Conservation (phyloP, 1,284 basidiomycete species). For the Fomitopsis pinicola region DNA sequence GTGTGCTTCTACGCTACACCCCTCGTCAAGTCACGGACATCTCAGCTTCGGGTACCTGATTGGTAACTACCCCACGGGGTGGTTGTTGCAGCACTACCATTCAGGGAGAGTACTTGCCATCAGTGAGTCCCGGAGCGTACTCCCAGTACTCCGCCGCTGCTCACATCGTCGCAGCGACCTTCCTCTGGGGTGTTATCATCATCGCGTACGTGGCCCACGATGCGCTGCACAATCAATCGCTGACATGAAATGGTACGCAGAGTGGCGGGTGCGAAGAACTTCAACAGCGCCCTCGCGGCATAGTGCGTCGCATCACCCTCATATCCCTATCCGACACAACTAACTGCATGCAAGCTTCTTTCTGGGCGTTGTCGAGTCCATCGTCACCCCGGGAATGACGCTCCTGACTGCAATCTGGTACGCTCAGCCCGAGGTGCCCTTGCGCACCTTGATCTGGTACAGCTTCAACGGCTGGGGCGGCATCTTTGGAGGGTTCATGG, state of each 20-base stretch:
- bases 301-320: slow-evolving; percentile 4
- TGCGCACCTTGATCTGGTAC: slow-evolving; percentile 18
- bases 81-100: slow-evolving; percentile 18
- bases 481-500: slow-evolving; percentile 18
- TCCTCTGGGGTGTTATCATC: slow-evolving; percentile 16
- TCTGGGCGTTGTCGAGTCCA: slow-evolving; percentile 17
- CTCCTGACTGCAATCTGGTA: slow-evolving; percentile 20
- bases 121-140: slow-evolving; percentile 6
- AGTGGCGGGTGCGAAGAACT: slow-evolving; percentile 16
- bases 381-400: slow-evolving; percentile 18
- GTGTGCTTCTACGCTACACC: not conserved
- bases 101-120: slow-evolving; percentile 16
- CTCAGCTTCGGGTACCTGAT: slow-evolving; percentile 15
- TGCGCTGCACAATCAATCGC: not conserved
- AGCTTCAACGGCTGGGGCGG: slow-evolving; percentile 20
- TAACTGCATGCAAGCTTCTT: slow-evolving; percentile 11
- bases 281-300: slow-evolving; percentile 13
- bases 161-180: slow-evolving; percentile 8
- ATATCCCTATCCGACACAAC: not conserved
- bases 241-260: not conserved
- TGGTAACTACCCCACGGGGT: slow-evolving; percentile 18
- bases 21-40: not conserved
- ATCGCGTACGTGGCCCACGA: slow-evolving; percentile 7
- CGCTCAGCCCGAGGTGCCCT: slow-evolving; percentile 16
- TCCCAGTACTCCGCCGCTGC: not conserved